Conservation (phyloP, 768 basidiomycete genomes). For the Tephrocybe sp. region DNA sequence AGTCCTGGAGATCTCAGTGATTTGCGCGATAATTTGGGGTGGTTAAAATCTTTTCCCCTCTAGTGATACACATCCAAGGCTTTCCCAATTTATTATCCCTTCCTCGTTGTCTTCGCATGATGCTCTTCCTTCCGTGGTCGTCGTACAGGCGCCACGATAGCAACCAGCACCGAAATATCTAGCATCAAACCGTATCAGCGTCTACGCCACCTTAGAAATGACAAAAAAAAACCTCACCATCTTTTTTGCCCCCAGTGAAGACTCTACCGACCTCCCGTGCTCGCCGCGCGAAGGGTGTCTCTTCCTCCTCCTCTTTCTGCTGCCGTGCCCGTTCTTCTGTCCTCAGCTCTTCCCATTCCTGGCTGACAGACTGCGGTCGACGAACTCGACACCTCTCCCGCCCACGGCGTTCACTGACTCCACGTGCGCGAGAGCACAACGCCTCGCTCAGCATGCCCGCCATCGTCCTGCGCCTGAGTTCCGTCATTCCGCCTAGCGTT, state of each 20-base stretch:
- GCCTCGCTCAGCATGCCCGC: slow-evolving; percentile 78
- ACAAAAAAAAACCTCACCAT: slow-evolving; percentile 49
- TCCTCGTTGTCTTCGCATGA: too few relatives aligned
- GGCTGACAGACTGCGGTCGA: background rate
- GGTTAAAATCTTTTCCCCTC: too few relatives aligned
- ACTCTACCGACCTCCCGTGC: slow-evolving; percentile 71
- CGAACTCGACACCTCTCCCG: background rate
- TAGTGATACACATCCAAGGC: too few relatives aligned
- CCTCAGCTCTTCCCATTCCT: background rate
- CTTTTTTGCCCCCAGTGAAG: slow-evolving; percentile 82
- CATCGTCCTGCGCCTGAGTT: slow-evolving; percentile 52
- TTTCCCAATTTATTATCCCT: too few relatives aligned
- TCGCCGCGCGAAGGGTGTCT: slow-evolving; percentile 83
- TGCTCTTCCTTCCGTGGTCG: too few relatives aligned
- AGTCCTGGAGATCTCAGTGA: slow-evolving; percentile 29
- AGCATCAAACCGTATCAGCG: background rate
- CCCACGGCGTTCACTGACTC: slow-evolving; percentile 56
- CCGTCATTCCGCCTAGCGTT: slow-evolving; percentile 8
- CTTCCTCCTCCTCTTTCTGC: slow-evolving; percentile 27
- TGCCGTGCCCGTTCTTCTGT: too few relatives aligned
- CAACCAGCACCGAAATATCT: slow-evolving; percentile 41
- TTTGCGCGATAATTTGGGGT: slow-evolving; percentile 51
- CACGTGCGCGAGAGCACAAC: slow-evolving; percentile 73
- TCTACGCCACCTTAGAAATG: background rate
- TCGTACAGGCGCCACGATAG: slow-evolving; percentile 27